Evolutionary conservation across 208 protist species (phyloP).

Genomic region (Zelonia costaricensis): DNA sequence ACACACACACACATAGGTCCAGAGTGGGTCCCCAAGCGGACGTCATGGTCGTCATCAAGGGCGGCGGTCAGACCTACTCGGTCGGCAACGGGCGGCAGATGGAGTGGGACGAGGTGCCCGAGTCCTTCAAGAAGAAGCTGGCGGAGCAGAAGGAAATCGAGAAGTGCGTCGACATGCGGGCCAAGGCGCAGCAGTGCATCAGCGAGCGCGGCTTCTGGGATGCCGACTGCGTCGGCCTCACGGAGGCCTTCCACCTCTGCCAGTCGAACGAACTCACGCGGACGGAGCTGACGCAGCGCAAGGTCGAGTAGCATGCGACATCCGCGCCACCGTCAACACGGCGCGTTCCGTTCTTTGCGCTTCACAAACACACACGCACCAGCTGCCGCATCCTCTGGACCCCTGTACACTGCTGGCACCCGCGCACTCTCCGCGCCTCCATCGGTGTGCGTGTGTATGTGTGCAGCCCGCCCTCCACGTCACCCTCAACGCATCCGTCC

Average conservation of each 20-base stretch:
- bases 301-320: background rate
- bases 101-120: constrained; percentile 80
- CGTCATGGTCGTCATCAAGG: constrained; percentile 77
- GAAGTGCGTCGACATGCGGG: constrained; percentile 61
- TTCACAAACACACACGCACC: too few relatives aligned
- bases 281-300: constrained; percentile 33
- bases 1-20: background rate
- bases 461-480: too few relatives aligned
- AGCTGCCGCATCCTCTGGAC: too few relatives aligned
- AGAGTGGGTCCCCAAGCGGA: too few relatives aligned
- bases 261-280: constrained; percentile 65
- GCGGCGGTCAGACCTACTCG: constrained; percentile 70
- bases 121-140: constrained; percentile 66
- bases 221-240: constrained; percentile 50
- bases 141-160: constrained; percentile 67
- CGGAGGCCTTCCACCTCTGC: constrained; percentile 76
- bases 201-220: constrained; percentile 75
- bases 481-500: too few relatives aligned
- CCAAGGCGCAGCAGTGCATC: constrained; percentile 74
- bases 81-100: constrained; percentile 76
- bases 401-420: too few relatives aligned
- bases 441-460: too few relatives aligned
- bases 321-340: too few relatives aligned
- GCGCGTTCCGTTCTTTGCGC: too few relatives aligned
- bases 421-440: too few relatives aligned